A percentile compares a stretch with the other conserved stretches of the same genome.
Evolutionary conservation across 495 filamentous ascomycete species (phyloP).

Genomic region (Poronia punctata): DNA sequence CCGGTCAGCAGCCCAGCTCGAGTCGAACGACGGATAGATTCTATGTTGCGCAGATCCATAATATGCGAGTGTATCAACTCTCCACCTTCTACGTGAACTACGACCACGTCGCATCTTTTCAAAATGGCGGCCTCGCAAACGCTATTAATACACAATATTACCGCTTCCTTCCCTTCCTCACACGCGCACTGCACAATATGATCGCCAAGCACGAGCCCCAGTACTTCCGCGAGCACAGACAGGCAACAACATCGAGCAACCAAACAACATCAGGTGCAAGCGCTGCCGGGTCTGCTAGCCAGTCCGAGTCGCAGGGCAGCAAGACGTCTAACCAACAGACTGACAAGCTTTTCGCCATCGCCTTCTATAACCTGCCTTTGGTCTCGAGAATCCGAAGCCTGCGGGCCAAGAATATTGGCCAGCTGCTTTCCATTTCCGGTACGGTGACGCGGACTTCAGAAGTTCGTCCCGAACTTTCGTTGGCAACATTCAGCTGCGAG

Average conservation of each 20-base stretch:
- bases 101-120: constrained; percentile 67
- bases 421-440: constrained; percentile 88
- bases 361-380: constrained; percentile 95
- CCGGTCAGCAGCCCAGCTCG: constrained; percentile 67
- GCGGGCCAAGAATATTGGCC: constrained; percentile 84
- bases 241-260: constrained; percentile 55
- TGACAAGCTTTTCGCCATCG: constrained; percentile 89
- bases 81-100: constrained; percentile 97
- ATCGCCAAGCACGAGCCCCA: constrained; percentile 90
- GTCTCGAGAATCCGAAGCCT: constrained; percentile 85
- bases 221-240: constrained; percentile 86
- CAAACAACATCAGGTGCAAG: constrained; percentile 64
- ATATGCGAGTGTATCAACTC: constrained; percentile 74
- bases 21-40: constrained; percentile 79
- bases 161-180: constrained; percentile 88
- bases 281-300: constrained; percentile 53
- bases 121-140: constrained; percentile 67
- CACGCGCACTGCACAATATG: constrained; percentile 80
- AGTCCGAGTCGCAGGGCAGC: constrained; percentile 53
- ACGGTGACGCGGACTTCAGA: constrained; percentile 96
- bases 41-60: constrained; percentile 93
- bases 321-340: constrained; percentile 92
- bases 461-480: constrained; percentile 85
- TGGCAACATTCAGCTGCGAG: constrained; percentile 91
- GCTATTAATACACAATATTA: constrained; percentile 89